Conservation (phyloP, 108 stramenopile species). For the Licmophora abbreviata region DNA sequence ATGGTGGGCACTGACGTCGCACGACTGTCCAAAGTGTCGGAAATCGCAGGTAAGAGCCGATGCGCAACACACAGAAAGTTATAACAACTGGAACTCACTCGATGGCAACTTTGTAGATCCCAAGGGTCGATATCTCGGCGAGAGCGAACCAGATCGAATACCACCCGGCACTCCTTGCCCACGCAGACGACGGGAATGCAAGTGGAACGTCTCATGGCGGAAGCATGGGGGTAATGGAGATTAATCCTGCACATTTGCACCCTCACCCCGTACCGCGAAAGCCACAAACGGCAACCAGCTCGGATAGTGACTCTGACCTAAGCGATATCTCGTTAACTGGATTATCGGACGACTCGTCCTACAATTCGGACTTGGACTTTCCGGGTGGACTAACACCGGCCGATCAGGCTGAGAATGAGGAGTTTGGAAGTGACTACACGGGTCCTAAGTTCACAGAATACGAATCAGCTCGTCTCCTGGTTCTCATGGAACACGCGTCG, state of each 20-base stretch:
- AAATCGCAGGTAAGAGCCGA: slow-evolving; percentile 52
- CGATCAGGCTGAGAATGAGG: slow-evolving; percentile 61
- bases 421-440: slow-evolving; percentile 66
- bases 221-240: not conserved
- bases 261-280: slow-evolving; percentile 1
- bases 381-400: slow-evolving; percentile 47
- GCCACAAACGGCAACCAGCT: not conserved
- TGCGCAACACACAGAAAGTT: not conserved
- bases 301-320: slow-evolving; percentile 55
- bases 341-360: slow-evolving; percentile 40
- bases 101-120: slow-evolving; percentile 32
- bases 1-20: slow-evolving; percentile 76
- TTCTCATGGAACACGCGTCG: slow-evolving; percentile 72
- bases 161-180: slow-evolving; percentile 83
- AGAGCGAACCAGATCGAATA: slow-evolving; percentile 82
- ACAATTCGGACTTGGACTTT: slow-evolving; percentile 35
- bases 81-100: not conserved
- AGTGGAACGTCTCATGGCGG: not conserved
- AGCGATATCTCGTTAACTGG: slow-evolving; percentile 33
- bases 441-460: slow-evolving; percentile 55
- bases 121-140: slow-evolving; percentile 76
- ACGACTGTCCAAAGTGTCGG: slow-evolving; percentile 81
- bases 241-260: slow-evolving; percentile 7
- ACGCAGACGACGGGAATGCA: slow-evolving; percentile 42
- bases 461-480: slow-evolving; percentile 56